These are phyloP conservation scores for Phytopythium aichiense DNA, from an alignment of 352 stramenopile genomes.

Conservation along the genomic window DNA sequence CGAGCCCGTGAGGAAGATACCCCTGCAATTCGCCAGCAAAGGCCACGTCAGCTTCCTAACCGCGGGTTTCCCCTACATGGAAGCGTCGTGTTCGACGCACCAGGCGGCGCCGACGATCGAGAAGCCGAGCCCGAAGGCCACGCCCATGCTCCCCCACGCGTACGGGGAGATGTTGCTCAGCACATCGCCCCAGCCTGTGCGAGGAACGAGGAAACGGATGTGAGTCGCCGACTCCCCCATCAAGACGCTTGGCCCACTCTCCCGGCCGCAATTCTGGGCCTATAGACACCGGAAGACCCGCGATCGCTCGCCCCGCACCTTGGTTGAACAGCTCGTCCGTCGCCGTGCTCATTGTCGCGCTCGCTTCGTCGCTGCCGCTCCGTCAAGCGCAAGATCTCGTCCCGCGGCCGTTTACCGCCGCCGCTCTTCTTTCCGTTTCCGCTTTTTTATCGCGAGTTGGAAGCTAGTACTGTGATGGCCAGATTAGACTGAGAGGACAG, in stretches of 20 bases:
- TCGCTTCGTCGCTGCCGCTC: conserved; percentile 2
- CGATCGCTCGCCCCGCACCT: conserved; percentile 29
- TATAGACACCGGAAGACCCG: background rate
- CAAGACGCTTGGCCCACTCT: conserved; percentile 1
- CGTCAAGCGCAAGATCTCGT: conserved; percentile 5
- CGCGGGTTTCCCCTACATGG: background rate
- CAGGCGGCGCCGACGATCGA: conserved; percentile 97
- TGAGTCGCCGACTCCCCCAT: background rate
- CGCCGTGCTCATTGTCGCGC: conserved; percentile 61
- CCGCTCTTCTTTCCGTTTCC: background rate
- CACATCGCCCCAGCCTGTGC: conserved; percentile 90
- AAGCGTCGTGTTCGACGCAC: conserved; percentile 35
- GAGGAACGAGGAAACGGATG: background rate
- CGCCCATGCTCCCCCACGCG: conserved; percentile 96
- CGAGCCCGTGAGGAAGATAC: conserved; percentile 92
- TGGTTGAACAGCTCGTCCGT: conserved; percentile 86
- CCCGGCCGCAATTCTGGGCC: conserved; percentile 1
- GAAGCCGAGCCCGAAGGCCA: conserved; percentile 95
- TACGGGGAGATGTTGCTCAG: conserved; percentile 99
- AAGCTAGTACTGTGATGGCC: background rate
- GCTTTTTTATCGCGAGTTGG: background rate
- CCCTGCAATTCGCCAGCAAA: conserved; percentile 33
- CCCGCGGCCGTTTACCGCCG: background rate
- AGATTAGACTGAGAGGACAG: background rate
- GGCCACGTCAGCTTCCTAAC: background rate